Conservation (phyloP, 2,329 filamentous ascomycete genomes). For the Xylaria sp. region DNA sequence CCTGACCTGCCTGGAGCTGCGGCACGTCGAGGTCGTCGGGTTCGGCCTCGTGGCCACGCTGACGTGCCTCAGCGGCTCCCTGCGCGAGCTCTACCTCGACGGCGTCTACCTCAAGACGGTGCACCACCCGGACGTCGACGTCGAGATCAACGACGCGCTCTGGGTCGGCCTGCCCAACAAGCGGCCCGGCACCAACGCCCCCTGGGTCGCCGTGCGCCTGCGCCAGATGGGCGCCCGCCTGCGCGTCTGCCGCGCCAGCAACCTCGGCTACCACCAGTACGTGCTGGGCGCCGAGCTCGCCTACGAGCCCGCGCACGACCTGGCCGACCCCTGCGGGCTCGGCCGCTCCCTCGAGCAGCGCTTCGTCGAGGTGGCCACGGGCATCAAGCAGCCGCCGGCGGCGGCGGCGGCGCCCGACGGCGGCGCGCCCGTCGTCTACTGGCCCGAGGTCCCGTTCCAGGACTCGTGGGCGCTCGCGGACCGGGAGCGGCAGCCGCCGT, state of each 20-base stretch:
- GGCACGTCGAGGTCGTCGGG: slow-evolving; percentile 44
- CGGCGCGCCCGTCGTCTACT: slow-evolving; percentile 40
- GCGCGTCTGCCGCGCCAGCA: slow-evolving; percentile 47
- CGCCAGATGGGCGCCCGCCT: slow-evolving; percentile 42
- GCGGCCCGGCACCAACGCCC: slow-evolving; percentile 40
- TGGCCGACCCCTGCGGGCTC: slow-evolving; percentile 46
- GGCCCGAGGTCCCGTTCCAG: slow-evolving; percentile 29
- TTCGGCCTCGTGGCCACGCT: slow-evolving; percentile 40
- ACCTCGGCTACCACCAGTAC: slow-evolving; percentile 48
- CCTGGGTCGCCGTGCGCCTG: slow-evolving; percentile 48
- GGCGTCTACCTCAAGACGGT: slow-evolving; percentile 49
- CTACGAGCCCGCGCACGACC: slow-evolving; percentile 40
- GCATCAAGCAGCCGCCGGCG: slow-evolving; percentile 42
- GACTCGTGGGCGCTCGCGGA: slow-evolving; percentile 24
- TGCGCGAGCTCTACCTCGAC: slow-evolving; percentile 50
- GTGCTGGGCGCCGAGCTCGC: slow-evolving; percentile 36
- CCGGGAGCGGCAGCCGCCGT: slow-evolving; percentile 23
- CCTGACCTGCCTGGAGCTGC: slow-evolving; percentile 49
- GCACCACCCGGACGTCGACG: slow-evolving; percentile 39
- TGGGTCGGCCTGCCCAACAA: slow-evolving; percentile 51
- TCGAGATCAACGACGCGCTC: slow-evolving; percentile 40
- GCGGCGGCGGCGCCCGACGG: slow-evolving; percentile 39
- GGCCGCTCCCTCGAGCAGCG: slow-evolving; percentile 47
- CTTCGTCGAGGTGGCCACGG: slow-evolving; percentile 50
- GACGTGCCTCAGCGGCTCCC: slow-evolving; percentile 41